phyloP scores from a whole-genome alignment of 441 rosid species.

The Erodium moschatum region DNA sequence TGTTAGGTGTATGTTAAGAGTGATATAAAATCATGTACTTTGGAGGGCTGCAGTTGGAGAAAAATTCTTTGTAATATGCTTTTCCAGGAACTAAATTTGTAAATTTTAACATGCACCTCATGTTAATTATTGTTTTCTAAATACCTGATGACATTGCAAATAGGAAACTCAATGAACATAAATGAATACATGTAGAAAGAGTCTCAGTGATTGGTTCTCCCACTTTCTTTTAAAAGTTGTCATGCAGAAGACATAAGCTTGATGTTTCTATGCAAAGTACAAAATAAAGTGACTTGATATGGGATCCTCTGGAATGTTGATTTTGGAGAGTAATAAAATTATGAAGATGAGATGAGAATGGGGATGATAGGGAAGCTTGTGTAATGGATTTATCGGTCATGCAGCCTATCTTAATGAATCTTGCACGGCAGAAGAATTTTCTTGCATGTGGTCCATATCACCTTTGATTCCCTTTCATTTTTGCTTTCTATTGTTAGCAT shows the following conservation, averaged over 20 bases:
- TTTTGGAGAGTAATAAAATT: background rate
- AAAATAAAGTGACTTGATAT: background rate
- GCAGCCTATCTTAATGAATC: background rate
- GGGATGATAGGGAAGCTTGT: background rate
- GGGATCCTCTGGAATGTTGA: no score
- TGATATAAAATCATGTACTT: no score
- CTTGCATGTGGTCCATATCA: background rate
- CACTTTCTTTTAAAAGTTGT: no score
- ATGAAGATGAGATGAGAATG: background rate
- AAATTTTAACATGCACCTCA: no score
- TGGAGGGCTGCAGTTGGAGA: no score
- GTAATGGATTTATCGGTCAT: background rate
- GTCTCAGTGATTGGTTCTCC: background rate
- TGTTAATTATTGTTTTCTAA: background rate
- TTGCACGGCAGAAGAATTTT: background rate
- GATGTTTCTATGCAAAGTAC: background rate
- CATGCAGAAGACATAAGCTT: background rate
- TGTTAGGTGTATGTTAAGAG: no score
- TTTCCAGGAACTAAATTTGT: no score
- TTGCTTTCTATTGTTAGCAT: slow-evolving; percentile 9
- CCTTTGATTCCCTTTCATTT: no score
- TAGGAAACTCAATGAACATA: background rate
- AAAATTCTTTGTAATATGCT: no score
- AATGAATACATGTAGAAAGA: background rate
- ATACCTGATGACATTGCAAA: background rate